Percentiles rank a stretch among this genome's conserved stretches.
Evolutionary conservation across 2,329 filamentous ascomycete species (phyloP).

Genomic region (Hirsutella minnesotensis): DNA sequence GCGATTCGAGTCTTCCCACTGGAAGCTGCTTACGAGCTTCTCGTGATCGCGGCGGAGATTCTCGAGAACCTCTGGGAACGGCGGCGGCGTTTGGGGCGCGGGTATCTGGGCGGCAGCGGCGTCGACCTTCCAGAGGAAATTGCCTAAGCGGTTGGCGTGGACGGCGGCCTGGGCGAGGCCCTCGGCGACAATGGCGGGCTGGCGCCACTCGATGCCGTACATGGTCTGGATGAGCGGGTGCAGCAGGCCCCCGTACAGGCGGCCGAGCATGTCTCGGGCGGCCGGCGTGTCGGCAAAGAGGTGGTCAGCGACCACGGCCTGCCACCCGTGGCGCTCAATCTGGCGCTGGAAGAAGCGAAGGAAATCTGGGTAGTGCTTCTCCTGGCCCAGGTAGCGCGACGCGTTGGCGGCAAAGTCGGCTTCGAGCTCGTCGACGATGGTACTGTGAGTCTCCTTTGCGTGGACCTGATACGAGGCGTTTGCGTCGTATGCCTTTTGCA

Average conservation of each 20-base stretch:
- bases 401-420: conserved; percentile 40
- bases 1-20: conserved; percentile 45
- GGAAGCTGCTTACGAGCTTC: conserved; percentile 40
- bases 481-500: conserved; percentile 52
- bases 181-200: conserved; percentile 72
- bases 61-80: conserved; percentile 44
- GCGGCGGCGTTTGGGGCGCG: neutral
- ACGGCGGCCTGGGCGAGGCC: conserved; percentile 66
- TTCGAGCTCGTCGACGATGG: conserved; percentile 40
- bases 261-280: conserved; percentile 55
- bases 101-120: conserved; percentile 24
- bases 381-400: conserved; percentile 48
- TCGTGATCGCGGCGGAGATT: conserved; percentile 39
- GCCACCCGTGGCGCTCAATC: conserved; percentile 51
- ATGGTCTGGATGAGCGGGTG: conserved; percentile 80
- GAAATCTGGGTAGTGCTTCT: conserved; percentile 56
- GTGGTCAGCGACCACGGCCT: conserved; percentile 50
- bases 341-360: conserved; percentile 65
- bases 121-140: conserved; percentile 44
- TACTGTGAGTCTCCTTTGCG: conserved; percentile 30
- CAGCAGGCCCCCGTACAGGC: conserved; percentile 57
- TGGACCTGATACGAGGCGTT: conserved; percentile 58
- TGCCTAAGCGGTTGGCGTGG: conserved; percentile 45
- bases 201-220: conserved; percentile 71
- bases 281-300: conserved; percentile 56